A percentile compares a stretch with the other conserved stretches of the same genome.
Evolutionary conservation across 2,329 filamentous ascomycete genomes (phyloP).

Genomic region (Arthrobotrys entomopaga): DNA sequence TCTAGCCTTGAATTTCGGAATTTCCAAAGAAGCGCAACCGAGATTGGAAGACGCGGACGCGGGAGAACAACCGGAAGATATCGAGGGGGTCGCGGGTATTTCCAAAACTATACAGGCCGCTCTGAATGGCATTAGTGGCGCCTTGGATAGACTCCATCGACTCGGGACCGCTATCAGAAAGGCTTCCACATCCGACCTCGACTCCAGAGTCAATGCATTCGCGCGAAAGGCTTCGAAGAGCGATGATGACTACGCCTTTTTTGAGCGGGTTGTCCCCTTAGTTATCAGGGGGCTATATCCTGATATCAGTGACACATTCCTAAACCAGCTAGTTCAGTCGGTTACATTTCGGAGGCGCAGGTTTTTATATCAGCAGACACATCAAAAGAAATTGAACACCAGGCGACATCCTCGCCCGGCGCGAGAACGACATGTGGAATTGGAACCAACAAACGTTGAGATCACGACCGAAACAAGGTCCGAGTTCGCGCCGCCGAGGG

Average conservation of each 20-base stretch:
- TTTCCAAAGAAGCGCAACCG: neutral
- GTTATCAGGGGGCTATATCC: constrained; percentile 18
- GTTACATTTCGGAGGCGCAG: constrained; percentile 20
- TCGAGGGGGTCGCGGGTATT: neutral
- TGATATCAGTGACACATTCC: constrained; percentile 12
- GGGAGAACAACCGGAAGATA: neutral
- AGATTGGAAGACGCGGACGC: neutral
- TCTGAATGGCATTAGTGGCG: constrained; percentile 4
- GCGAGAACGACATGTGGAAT: constrained; percentile 7
- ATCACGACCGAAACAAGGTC: constrained; percentile 5
- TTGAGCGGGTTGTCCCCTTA: constrained; percentile 13
- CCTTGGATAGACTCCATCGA: constrained; percentile 20
- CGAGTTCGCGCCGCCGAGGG: neutral
- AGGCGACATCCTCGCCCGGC: neutral
- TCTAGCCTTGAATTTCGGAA: constrained; percentile 15
- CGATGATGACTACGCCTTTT: constrained; percentile 9
- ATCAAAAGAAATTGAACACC: constrained; percentile 20
- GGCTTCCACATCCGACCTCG: constrained; percentile 14
- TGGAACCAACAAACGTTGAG: constrained; percentile 1
- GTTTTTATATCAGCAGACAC: constrained; percentile 28
- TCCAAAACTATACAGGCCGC: constrained; percentile 9
- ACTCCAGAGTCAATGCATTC: constrained; percentile 6
- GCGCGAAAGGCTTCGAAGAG: neutral
- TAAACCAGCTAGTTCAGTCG: constrained; percentile 8
- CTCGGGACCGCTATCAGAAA: constrained; percentile 26